A percentile compares a stretch with the other conserved stretches of the same genome.
Evolutionary conservation across 345 rosid species (phyloP).

Genomic region (Syzygium jambos): DNA sequence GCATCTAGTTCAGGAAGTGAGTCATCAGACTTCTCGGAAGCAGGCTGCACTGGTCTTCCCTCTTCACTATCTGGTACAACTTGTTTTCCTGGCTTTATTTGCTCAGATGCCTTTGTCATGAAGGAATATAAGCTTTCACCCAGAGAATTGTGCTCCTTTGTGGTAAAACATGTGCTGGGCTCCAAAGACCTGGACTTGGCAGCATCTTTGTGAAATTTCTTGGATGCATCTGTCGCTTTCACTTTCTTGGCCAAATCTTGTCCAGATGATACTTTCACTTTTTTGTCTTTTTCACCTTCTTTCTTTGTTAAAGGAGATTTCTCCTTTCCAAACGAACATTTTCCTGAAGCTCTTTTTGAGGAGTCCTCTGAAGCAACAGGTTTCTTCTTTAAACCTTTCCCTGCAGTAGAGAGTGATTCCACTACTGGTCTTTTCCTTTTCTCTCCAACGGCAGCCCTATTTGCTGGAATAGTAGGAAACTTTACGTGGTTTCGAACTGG

Average conservation of each 20-base stretch:
- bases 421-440: conserved; percentile 19
- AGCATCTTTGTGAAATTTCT: conserved; percentile 19
- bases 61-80: neutral
- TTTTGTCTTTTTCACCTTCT: conserved; percentile 27
- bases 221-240: conserved; percentile 21
- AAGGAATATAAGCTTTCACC: conserved; percentile 25
- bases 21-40: conserved; percentile 17
- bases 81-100: conserved; percentile 20
- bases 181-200: conserved; percentile 16
- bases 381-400: conserved; percentile 21
- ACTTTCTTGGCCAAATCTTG: conserved; percentile 24
- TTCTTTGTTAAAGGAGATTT: conserved; percentile 14
- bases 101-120: conserved; percentile 13
- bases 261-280: conserved; percentile 21
- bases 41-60: neutral
- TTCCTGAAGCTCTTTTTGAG: conserved; percentile 10
- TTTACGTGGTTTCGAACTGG: conserved; percentile 66
- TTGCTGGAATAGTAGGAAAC: conserved; percentile 47
- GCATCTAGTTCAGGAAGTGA: conserved; percentile 42
- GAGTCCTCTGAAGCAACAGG: conserved; percentile 16
- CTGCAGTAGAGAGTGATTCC: conserved; percentile 23
- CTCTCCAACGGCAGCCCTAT: conserved; percentile 12
- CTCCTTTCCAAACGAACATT: conserved; percentile 3
- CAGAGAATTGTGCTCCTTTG: conserved; percentile 20
- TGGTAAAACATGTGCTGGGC: conserved; percentile 20